A percentile compares a stretch with the other conserved stretches of the same genome.
phyloP scores from a whole-genome alignment of 2,329 filamentous ascomycete species.

The Cordyceps militaris region DNA sequence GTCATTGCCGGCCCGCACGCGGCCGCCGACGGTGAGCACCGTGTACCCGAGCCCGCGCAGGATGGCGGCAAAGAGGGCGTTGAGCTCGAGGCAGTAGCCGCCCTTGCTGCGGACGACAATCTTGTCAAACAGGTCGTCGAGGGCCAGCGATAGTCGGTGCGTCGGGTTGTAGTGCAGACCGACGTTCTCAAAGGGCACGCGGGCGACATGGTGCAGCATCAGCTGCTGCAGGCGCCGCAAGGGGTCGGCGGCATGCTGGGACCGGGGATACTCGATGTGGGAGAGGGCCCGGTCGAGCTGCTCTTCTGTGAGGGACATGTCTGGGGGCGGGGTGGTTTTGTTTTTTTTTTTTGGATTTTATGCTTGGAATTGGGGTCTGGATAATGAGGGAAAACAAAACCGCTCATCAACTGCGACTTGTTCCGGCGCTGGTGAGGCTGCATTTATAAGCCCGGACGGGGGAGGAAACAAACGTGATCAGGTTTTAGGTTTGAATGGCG shows the following conservation, averaged over 20 bases:
- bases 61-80: constrained; percentile 38
- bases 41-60: constrained; percentile 41
- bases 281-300: constrained; percentile 25
- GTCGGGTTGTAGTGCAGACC: constrained; percentile 42
- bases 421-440: too few species aligned
- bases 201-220: constrained; percentile 36
- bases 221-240: constrained; percentile 27
- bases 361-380: not conserved
- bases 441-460: not conserved
- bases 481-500: not conserved
- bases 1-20: constrained; percentile 23
- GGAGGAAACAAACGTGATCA: not conserved
- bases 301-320: constrained; percentile 19
- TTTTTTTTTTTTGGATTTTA: not conserved
- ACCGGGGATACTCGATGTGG: constrained; percentile 23
- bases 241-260: constrained; percentile 18
- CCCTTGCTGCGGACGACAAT: constrained; percentile 38
- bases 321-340: not conserved
- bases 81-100: constrained; percentile 47
- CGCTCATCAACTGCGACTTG: not conserved
- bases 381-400: not conserved
- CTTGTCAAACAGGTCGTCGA: constrained; percentile 36
- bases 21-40: constrained; percentile 43
- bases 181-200: constrained; percentile 49
- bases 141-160: constrained; percentile 31